These are phyloP conservation scores for Hygrocybe punicea DNA, from an alignment of 768 basidiomycete genomes.

Conservation along the genomic window DNA sequence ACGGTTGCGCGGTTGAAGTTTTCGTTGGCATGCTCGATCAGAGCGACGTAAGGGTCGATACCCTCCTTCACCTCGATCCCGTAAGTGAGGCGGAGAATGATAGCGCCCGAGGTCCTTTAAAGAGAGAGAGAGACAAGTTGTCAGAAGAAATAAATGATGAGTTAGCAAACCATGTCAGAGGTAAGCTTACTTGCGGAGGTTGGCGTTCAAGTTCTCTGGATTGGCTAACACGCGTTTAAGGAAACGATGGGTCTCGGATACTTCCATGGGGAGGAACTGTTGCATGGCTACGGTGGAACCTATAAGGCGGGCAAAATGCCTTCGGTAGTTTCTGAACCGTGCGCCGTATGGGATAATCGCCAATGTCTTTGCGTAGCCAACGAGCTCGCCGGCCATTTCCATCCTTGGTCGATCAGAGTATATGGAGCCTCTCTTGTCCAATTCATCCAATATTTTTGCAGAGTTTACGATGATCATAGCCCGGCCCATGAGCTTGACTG, in stretches of 20 bases:
- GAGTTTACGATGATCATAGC: constrained; percentile 56
- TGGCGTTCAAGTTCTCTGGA: constrained; percentile 43
- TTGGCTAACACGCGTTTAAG: constrained; percentile 46
- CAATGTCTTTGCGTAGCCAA: constrained; percentile 56
- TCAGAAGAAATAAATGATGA: constrained; percentile 1
- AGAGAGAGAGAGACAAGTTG: constrained; percentile 3
- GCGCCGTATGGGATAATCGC: constrained; percentile 56
- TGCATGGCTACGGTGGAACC: constrained; percentile 43
- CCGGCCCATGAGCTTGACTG: constrained; percentile 58
- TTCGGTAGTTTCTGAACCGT: constrained; percentile 52
- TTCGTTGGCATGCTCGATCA: constrained; percentile 50
- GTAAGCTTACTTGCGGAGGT: constrained; percentile 52
- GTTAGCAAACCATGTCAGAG: background rate
- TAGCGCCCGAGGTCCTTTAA: constrained; percentile 47
- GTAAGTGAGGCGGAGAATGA: constrained; percentile 51
- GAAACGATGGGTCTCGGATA: constrained; percentile 47
- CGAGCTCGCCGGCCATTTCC: constrained; percentile 53
- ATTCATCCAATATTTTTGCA: constrained; percentile 48
- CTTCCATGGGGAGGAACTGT: constrained; percentile 43
- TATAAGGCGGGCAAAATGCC: constrained; percentile 49
- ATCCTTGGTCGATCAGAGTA: constrained; percentile 63
- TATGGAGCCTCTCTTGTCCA: constrained; percentile 62
- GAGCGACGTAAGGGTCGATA: constrained; percentile 49
- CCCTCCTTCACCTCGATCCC: constrained; percentile 51
- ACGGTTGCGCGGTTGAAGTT: constrained; percentile 53